Conservation (phyloP, 176 grass and related monocot genomes). For the Paspalum notatum region DNA sequence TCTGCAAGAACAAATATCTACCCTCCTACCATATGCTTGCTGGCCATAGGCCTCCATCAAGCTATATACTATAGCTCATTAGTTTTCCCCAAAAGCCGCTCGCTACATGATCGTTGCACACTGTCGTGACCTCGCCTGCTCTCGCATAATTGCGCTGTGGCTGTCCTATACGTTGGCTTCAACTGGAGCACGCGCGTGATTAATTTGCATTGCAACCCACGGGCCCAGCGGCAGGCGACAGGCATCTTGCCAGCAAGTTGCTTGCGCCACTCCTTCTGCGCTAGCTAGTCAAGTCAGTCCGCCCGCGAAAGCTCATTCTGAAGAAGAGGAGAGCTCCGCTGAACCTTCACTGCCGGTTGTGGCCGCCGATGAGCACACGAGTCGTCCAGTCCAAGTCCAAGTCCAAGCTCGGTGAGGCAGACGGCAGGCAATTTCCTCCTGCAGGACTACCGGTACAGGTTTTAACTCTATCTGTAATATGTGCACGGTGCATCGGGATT, state of each 20-base stretch:
- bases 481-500: background rate
- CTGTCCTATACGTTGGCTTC: constrained; percentile 9
- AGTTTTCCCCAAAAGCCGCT: background rate
- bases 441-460: too few species aligned
- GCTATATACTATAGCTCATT: background rate
- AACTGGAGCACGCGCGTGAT: background rate
- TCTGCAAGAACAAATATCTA: background rate
- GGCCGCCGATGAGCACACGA: too few species aligned
- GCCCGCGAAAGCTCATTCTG: background rate
- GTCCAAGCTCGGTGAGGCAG: background rate
- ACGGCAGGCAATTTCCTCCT: background rate
- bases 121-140: background rate
- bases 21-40: background rate
- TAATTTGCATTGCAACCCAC: background rate
- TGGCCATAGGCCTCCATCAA: constrained; percentile 5
- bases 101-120: background rate
- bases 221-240: background rate
- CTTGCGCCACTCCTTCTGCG: background rate
- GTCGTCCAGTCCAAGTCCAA: background rate
- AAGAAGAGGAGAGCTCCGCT: too few species aligned
- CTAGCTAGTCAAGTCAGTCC: too few species aligned
- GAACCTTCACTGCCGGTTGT: background rate
- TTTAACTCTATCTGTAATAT: too few species aligned
- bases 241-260: background rate
- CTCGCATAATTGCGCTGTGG: constrained; percentile 7